Evolutionary conservation across 2,329 filamentous ascomycete genomes (phyloP).

Genomic region (Penicillium sp.): DNA sequence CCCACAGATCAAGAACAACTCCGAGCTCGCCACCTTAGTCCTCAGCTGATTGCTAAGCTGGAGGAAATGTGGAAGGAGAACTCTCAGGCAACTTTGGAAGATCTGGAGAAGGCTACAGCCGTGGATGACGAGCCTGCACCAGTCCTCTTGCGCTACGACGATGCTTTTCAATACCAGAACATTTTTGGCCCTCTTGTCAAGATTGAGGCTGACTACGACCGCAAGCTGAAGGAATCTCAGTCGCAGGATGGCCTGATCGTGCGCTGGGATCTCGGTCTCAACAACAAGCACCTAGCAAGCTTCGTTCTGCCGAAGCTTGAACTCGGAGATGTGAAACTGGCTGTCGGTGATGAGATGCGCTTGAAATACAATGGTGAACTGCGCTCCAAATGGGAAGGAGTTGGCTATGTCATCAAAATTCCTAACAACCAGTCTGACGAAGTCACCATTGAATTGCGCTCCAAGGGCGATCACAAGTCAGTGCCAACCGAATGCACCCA

Average conservation of each 20-base stretch:
- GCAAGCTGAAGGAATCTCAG: conserved; percentile 96
- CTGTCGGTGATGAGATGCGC: conserved; percentile 97
- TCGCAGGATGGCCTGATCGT: conserved; percentile 94
- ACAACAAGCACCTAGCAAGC: conserved; percentile 94
- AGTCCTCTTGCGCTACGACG: conserved; percentile 89
- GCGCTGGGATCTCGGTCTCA: conserved; percentile 90
- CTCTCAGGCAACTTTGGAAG: conserved; percentile 78
- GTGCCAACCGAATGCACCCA: conserved; percentile 95
- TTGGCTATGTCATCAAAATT: conserved; percentile 98
- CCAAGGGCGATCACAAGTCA: conserved; percentile 92
- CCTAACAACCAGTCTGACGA: conserved; percentile 99
- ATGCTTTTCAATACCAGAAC: conserved; percentile 98
- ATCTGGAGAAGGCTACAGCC: conserved; percentile 85
- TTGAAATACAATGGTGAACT: conserved; percentile 94
- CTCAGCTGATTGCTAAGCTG: conserved; percentile 90
- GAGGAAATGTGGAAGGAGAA: conserved; percentile 99
- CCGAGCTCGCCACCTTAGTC: conserved; percentile 85
- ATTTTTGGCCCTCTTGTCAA: conserved; percentile 97
- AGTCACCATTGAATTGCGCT: conserved; percentile 89
- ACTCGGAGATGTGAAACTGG: conserved; percentile 94
- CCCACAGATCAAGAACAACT: conserved; percentile 95
- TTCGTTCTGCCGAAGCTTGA: conserved; percentile 97
- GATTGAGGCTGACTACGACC: conserved; percentile 98
- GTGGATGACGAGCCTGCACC: conserved; percentile 94
- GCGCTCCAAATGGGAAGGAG: conserved; percentile 89